phyloP scores from a whole-genome alignment of 352 stramenopile species.

The Phytopythium chamaehyphon region DNA sequence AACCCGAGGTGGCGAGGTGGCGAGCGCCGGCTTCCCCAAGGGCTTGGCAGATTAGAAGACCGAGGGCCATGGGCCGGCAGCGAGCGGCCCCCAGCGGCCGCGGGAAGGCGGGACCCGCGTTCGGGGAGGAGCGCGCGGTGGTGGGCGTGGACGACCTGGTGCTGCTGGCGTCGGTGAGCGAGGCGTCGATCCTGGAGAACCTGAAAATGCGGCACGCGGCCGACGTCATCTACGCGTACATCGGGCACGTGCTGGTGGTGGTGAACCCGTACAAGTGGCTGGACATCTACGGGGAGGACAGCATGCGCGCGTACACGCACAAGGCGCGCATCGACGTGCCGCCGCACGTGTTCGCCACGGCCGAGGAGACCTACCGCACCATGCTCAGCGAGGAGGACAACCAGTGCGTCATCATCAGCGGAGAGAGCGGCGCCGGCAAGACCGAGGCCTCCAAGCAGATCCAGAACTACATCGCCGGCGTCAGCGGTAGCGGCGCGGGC shows the following conservation, averaged over 20 bases:
- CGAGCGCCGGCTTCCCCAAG: too few relatives aligned
- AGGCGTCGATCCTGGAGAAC: conserved; percentile 85
- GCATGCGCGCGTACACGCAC: conserved; percentile 79
- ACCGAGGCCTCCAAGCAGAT: conserved; percentile 89
- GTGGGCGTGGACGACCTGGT: conserved; percentile 84
- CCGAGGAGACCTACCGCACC: conserved; percentile 83
- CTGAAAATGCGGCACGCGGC: conserved; percentile 84
- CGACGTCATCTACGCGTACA: conserved; percentile 88
- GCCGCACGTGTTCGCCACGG: conserved; percentile 83
- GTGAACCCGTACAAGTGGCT: conserved; percentile 91
- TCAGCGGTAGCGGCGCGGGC: conserved; percentile 68
- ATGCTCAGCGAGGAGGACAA: conserved; percentile 89
- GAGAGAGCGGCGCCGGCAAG: conserved; percentile 82
- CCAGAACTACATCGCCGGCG: conserved; percentile 87
- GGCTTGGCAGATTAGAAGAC: too few relatives aligned
- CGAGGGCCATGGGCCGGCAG: conserved; percentile 30
- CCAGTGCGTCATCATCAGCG: conserved; percentile 89
- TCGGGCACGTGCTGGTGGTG: conserved; percentile 84
- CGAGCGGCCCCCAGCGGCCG: conserved; percentile 12
- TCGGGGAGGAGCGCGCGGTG: conserved; percentile 60
- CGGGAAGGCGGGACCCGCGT: conserved; percentile 16
- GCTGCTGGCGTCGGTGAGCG: conserved; percentile 59
- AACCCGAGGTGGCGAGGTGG: too few relatives aligned
- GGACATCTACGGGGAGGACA: conserved; percentile 83
- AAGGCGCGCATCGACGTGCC: conserved; percentile 85